Conservation (phyloP, 2,329 filamentous ascomycete genomes). For the Esteya vermicola region DNA sequence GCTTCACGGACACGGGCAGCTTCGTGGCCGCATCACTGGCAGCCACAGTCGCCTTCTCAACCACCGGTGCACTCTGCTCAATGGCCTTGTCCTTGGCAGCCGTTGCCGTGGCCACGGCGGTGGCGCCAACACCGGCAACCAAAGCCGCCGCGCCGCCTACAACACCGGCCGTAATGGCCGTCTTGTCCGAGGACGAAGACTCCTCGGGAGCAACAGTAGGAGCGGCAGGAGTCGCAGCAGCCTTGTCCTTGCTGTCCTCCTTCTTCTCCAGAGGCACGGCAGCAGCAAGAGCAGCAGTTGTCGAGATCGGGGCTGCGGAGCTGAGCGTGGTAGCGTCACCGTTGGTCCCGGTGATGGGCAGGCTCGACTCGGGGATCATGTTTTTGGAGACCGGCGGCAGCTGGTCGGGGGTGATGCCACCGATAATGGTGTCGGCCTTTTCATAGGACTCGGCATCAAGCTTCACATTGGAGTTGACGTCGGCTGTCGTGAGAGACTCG, state of each 20-base stretch:
- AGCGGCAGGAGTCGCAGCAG: conserved; percentile 50
- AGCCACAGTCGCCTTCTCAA: neutral
- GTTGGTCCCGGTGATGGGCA: conserved; percentile 42
- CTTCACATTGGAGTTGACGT: conserved; percentile 56
- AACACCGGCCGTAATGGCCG: neutral
- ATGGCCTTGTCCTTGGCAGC: conserved; percentile 24
- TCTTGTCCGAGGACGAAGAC: conserved; percentile 25
- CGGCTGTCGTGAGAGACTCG: conserved; percentile 51
- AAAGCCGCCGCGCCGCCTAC: conserved; percentile 18
- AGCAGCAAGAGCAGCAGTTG: conserved; percentile 56
- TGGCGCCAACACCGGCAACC: conserved; percentile 21
- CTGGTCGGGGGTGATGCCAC: conserved; percentile 25
- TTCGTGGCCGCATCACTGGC: conserved; percentile 21
- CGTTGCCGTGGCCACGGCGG: conserved; percentile 14
- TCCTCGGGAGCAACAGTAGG: conserved; percentile 51
- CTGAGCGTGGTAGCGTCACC: conserved; percentile 30
- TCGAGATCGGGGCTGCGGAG: conserved; percentile 39
- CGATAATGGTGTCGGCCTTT: conserved; percentile 53
- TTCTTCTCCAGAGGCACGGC: conserved; percentile 45
- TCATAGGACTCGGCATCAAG: conserved; percentile 80
- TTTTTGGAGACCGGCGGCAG: conserved; percentile 43
- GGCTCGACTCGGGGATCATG: conserved; percentile 70
- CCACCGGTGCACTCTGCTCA: conserved; percentile 10
- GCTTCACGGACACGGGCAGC: conserved; percentile 40
- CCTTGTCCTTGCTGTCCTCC: conserved; percentile 24